Conservation (phyloP, 495 filamentous ascomycete species). For the Staphylotrichum longicolle region DNA sequence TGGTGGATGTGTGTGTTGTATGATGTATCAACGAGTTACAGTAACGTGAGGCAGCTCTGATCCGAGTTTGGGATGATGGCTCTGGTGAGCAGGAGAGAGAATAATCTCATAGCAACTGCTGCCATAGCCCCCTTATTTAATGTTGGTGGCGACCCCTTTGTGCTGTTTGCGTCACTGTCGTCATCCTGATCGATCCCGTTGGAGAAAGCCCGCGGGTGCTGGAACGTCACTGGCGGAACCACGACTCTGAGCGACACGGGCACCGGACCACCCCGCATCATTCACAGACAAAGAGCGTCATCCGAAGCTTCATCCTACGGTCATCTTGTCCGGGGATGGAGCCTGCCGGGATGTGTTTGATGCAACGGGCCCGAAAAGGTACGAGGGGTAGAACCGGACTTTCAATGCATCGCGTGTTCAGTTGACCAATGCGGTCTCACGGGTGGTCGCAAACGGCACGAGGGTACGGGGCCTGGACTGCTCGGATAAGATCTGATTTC, state of each 20-base stretch:
- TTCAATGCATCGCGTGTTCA: too few species aligned
- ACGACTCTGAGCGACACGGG: background rate
- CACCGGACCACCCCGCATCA: background rate
- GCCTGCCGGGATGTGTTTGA: too few species aligned
- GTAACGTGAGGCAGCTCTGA: background rate
- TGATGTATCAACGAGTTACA: background rate
- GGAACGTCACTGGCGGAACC: constrained; percentile 14
- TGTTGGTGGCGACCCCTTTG: constrained; percentile 1
- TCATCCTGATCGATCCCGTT: constrained; percentile 14
- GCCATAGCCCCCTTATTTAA: background rate
- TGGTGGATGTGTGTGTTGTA: background rate
- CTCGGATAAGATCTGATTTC: too few species aligned
- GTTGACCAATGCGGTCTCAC: too few species aligned
- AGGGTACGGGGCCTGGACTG: too few species aligned
- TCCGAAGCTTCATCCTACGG: background rate
- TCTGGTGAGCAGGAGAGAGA: background rate
- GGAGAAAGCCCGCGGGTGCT: background rate
- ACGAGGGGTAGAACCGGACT: too few species aligned
- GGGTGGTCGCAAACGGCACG: too few species aligned
- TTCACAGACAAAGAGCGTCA: constrained; percentile 12
- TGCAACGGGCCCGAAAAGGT: too few species aligned
- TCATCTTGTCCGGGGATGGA: background rate
- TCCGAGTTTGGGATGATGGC: background rate
- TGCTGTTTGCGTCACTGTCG: constrained; percentile 12
- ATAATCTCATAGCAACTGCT: background rate